phyloP scores from a whole-genome alignment of 73 alveolate genomes.

The Blepharisma stoltei region DNA sequence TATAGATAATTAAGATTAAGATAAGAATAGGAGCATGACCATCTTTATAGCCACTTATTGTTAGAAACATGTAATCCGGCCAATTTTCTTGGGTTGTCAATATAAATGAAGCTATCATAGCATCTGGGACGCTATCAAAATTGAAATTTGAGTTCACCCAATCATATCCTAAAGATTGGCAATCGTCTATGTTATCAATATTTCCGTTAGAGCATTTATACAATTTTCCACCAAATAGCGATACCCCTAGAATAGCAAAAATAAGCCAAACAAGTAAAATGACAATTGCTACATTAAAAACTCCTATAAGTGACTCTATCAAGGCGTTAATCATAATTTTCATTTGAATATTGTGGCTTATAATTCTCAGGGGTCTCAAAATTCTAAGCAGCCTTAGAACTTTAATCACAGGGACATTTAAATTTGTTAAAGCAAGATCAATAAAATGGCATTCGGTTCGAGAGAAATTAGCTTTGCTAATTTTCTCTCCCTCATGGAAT shows the following conservation, averaged over 20 bases:
- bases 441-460: too few species aligned
- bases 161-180: constrained; percentile 25
- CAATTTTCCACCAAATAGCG: constrained; percentile 73
- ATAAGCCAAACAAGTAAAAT: constrained; percentile 84
- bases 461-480: too few species aligned
- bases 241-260: constrained; percentile 88
- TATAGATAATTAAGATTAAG: too few species aligned
- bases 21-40: constrained; percentile 31
- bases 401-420: constrained; percentile 67
- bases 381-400: constrained; percentile 88
- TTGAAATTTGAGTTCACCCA: constrained; percentile 34
- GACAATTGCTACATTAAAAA: constrained; percentile 73
- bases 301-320: constrained; percentile 77
- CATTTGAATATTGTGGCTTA: constrained; percentile 80
- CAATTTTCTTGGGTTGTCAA: constrained; percentile 89
- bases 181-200: neutral
- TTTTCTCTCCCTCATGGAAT: too few species aligned
- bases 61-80: constrained; percentile 81
- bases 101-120: constrained; percentile 81
- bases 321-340: constrained; percentile 78
- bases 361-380: constrained; percentile 84
- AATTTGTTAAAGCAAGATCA: constrained; percentile 64
- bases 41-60: constrained; percentile 49
- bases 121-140: constrained; percentile 83
- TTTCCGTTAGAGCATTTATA: constrained; percentile 46